These are phyloP conservation scores for Amanita brunnescens DNA, from an alignment of 768 basidiomycete genomes.

Conservation along the genomic window DNA sequence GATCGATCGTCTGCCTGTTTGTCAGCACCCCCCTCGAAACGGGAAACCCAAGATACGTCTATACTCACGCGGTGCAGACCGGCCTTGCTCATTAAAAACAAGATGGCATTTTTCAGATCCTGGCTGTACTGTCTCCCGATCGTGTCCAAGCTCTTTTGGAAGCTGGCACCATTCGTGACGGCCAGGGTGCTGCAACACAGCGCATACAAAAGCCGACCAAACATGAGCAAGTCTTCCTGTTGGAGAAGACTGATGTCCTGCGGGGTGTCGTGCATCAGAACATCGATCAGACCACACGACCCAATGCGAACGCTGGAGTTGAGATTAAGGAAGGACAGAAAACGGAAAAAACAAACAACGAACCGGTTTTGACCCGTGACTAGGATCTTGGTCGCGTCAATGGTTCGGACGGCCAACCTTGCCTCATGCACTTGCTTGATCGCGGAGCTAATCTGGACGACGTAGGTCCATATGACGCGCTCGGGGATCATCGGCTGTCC, in stretches of 20 bases:
- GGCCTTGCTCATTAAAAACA: conserved; percentile 72
- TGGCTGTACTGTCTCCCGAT: conserved; percentile 67
- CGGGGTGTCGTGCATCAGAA: conserved; percentile 66
- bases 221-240: conserved; percentile 84
- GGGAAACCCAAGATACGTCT: neutral
- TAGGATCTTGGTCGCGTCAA: conserved; percentile 84
- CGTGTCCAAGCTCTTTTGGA: conserved; percentile 67
- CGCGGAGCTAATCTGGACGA: conserved; percentile 82
- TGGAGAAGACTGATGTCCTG: conserved; percentile 53
- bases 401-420: conserved; percentile 69
- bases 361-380: conserved; percentile 87
- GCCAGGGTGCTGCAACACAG: conserved; percentile 64
- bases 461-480: conserved; percentile 83
- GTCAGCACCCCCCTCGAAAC: neutral
- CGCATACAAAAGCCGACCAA: conserved; percentile 77
- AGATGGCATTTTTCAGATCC: conserved; percentile 73
- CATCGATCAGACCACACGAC: conserved; percentile 82
- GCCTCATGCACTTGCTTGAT: conserved; percentile 80
- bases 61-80: conserved; percentile 48
- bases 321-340: neutral
- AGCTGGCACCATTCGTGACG: conserved; percentile 50
- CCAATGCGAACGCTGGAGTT: conserved; percentile 64
- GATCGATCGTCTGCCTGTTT: conserved; percentile 48
- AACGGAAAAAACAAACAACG: neutral
- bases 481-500: conserved; percentile 49